A percentile compares a stretch with the other conserved stretches of the same genome.
Evolutionary conservation across 768 basidiomycete genomes (phyloP).

Genomic region (Cystobasidium ongulense): DNA sequence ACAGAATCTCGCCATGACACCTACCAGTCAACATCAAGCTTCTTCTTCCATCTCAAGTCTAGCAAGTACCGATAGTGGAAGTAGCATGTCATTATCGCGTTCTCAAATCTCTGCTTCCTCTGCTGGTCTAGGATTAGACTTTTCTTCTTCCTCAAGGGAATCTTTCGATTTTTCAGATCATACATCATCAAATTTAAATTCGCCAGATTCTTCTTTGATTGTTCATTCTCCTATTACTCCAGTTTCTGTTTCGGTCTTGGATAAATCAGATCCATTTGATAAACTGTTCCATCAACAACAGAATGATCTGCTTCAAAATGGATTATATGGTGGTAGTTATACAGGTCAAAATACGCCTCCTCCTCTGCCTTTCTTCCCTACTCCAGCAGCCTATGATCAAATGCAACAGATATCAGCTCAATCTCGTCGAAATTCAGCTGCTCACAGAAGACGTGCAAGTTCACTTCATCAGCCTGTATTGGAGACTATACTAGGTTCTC

Average conservation of each 20-base stretch:
- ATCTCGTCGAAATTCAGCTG: not conserved
- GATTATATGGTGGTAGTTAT: not conserved
- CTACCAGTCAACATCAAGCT: not conserved
- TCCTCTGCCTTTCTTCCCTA: conserved; percentile 20
- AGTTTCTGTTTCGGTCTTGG: not conserved
- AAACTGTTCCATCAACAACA: not conserved
- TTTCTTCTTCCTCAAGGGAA: conserved; percentile 6
- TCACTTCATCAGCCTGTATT: conserved; percentile 16
- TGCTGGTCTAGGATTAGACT: conserved; percentile 19
- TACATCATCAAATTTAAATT: not conserved
- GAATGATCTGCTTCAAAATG: not conserved
- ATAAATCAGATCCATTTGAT: not conserved
- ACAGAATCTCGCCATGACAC: not conserved
- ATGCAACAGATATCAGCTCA: not conserved
- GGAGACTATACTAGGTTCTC: conserved; percentile 24
- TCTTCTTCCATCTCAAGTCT: conserved; percentile 23
- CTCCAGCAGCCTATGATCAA: not conserved
- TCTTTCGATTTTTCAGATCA: conserved; percentile 1
- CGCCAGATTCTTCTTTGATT: conserved; percentile 6
- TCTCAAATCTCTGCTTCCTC: conserved; percentile 17
- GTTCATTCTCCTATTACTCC: not conserved
- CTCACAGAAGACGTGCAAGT: conserved; percentile 14
- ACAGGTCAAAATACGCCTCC: not conserved
- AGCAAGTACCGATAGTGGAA: not conserved
- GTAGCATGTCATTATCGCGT: not conserved